Base-by-base conservation (phyloP, 306 rosid species). In the Rubus parviflorus region DNA sequence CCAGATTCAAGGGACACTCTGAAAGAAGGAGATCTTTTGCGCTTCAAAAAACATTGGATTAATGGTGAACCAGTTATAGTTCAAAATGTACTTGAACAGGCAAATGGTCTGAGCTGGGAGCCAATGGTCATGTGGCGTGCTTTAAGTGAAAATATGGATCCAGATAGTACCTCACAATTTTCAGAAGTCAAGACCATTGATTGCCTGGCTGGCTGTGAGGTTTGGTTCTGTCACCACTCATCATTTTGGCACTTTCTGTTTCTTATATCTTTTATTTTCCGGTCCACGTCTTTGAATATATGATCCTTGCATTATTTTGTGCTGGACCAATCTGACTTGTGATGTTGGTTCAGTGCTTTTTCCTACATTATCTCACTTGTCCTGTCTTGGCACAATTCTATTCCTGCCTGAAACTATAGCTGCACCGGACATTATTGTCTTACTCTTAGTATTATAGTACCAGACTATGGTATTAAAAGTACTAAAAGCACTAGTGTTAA, bases 81-180 rank as follows among this genome's bases (percentile, higher is more conserved):
- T 70, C 88, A 86, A 71, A 85, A 91, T 88, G 94, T 83, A 69
- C 97, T 89, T 70, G 74, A 80, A 68, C 88, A 83, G 65, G 87
- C 90, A n/a, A 81, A 88, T 51, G 97, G 91, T 73, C 86, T 93
- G 83, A 93, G 98, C 86, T 93, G 98, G 98, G 90, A 93, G 82
- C 98, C 98, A 49, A 90, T 85, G 94, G 98, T 93, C 62, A 88
- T 93, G 84, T 87, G 91, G 97, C 92, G 98, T 75, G 98, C 90
- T 6, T 82, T 93, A 53, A 88, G 95, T 68, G 92, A 89, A 84
- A 86, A 76, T 71, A 62, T 22, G 43, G 86, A 75, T 80, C 78
- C 86, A 76, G 86, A 80, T 52, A 74, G 83, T 77, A 75, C 85
- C 77, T 77, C 87, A 72, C 86, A 88, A 71, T 82, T 85, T 86